Evolutionary conservation across 2,329 filamentous ascomycete species (phyloP).

Genomic region (Fusarium tuaranense): DNA sequence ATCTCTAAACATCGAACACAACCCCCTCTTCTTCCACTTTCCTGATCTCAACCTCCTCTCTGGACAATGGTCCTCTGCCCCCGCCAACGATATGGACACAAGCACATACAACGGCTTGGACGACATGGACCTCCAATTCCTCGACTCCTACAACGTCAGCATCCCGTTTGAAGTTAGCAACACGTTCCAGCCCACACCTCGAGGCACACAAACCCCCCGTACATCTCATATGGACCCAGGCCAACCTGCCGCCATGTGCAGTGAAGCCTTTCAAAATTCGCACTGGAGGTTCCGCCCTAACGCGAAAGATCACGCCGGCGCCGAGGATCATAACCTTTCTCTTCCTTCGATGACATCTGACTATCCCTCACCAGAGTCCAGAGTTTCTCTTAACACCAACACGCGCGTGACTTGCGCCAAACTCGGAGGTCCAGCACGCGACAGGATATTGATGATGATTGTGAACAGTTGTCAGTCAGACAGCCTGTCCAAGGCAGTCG

Average conservation of each 20-base stretch:
- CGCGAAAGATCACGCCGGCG: conserved; percentile 45
- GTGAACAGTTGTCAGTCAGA: conserved; percentile 45
- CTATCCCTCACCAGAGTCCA: conserved; percentile 41
- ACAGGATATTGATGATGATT: conserved; percentile 46
- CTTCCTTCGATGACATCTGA: conserved; percentile 37
- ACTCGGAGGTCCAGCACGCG: conserved; percentile 37
- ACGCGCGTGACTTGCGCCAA: conserved; percentile 35
- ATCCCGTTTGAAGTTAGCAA: conserved; percentile 45
- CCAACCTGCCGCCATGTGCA: conserved; percentile 33
- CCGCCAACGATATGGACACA: conserved; percentile 8
- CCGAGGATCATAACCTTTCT: conserved; percentile 49
- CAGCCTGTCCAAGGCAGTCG: conserved; percentile 43
- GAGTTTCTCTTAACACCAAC: conserved; percentile 27
- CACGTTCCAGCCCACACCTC: conserved; percentile 13
- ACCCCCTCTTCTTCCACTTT: conserved; percentile 25
- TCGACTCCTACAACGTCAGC: conserved; percentile 47
- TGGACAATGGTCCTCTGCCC: conserved; percentile 16
- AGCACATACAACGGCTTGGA: conserved; percentile 43
- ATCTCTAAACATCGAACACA: conserved; percentile 4
- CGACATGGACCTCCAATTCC: conserved; percentile 47
- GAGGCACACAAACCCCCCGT: conserved; percentile 24
- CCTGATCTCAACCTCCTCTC: conserved; percentile 38
- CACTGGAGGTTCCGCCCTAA: conserved; percentile 49
- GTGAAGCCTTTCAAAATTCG: conserved; percentile 41
- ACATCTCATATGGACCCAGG: conserved; percentile 16